These are phyloP conservation scores for Rhododendron vialii DNA, from an alignment of 148 eudicot genomes.

Conservation along the genomic window DNA sequence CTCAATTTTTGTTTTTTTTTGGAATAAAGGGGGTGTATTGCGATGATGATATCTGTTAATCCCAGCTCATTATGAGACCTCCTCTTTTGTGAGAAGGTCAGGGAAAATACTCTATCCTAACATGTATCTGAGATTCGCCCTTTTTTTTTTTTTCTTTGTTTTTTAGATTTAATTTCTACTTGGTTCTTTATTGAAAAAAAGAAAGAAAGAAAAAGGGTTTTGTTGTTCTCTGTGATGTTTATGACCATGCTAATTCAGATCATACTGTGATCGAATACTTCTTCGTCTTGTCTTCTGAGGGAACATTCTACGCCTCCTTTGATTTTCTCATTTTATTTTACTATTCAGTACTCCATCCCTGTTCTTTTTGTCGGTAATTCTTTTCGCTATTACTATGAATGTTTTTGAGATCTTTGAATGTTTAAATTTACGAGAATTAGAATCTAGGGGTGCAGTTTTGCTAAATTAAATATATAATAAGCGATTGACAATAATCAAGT, in stretches of 20 bases:
- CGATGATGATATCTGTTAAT: not conserved
- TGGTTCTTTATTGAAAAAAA: not conserved
- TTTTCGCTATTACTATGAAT: not conserved
- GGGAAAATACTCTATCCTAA: slow-evolving; percentile 9
- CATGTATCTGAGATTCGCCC: slow-evolving; percentile 7
- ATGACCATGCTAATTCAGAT: too few species aligned
- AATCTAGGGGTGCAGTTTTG: too few species aligned
- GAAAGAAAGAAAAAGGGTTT: too few species aligned
- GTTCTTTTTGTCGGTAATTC: not conserved
- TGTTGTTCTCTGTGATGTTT: too few species aligned
- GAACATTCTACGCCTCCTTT: not conserved
- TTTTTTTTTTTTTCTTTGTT: not conserved
- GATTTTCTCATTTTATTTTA: not conserved
- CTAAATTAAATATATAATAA: too few species aligned
- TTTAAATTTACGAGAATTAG: not conserved
- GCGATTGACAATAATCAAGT: too few species aligned
- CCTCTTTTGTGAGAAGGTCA: not conserved
- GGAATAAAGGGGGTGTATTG: not conserved
- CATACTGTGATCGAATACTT: not conserved
- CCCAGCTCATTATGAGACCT: slow-evolving; percentile 6
- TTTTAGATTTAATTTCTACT: not conserved
- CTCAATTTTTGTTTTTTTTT: not conserved
- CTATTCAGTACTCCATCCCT: not conserved
- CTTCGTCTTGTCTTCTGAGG: not conserved
- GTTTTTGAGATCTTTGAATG: not conserved